Conservation (phyloP, 192 early-diverging fungal genomes). For the Linnemannia zychae region DNA sequence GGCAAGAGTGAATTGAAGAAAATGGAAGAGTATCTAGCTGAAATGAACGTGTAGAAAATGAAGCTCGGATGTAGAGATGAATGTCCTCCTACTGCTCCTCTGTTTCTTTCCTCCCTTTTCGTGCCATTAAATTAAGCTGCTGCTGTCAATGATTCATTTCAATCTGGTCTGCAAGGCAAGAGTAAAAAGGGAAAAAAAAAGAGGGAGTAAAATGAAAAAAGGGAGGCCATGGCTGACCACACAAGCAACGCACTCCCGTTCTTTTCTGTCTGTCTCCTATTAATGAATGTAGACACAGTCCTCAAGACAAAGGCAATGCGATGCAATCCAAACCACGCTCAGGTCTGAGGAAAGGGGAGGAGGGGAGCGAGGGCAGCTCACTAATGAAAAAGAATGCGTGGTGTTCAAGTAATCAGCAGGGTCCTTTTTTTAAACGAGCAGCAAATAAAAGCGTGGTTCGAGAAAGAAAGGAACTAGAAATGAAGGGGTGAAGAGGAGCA, state of each 20-base stretch:
- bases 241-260: no score
- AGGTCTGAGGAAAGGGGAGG: not conserved
- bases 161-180: no score
- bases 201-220: no score
- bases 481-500: not conserved
- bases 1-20: not conserved
- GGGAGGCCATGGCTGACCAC: no score
- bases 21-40: not conserved
- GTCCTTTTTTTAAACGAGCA: not conserved
- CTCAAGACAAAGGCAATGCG: no score
- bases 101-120: not conserved
- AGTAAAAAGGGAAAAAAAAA: no score
- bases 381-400: not conserved
- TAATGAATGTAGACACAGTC: no score
- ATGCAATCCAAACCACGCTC: no score
- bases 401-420: slow-evolving; percentile 10
- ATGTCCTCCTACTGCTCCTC: not conserved
- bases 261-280: no score
- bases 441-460: not conserved
- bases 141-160: not conserved
- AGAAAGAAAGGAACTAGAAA: not conserved
- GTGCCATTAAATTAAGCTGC: not conserved
- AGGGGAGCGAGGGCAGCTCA: not conserved
- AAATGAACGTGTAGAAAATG: not conserved
- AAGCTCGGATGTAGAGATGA: not conserved